A percentile compares a stretch with the other conserved stretches of the same genome.
Conservation (phyloP, 208 protist species). For the Giardia duodenalis region DNA sequence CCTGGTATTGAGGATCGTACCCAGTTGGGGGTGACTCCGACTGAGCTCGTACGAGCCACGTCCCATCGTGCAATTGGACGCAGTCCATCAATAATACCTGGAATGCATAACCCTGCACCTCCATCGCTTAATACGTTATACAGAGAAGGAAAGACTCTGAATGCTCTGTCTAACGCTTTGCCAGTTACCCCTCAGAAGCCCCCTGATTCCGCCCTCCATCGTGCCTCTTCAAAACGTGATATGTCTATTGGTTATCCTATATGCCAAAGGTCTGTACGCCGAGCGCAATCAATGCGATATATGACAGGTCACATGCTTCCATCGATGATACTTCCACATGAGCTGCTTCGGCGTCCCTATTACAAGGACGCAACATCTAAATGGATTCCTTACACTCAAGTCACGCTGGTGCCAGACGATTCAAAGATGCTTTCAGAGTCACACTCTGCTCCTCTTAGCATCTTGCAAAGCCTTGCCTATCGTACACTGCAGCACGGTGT, state of each 20-base stretch:
- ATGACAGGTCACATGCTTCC: not conserved
- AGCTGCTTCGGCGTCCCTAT: not conserved
- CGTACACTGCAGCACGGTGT: too few species aligned
- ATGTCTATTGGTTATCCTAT: not conserved
- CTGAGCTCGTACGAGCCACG: too few species aligned
- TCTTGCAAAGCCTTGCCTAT: too few species aligned
- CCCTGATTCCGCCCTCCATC: not conserved
- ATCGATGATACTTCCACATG: not conserved
- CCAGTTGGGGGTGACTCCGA: too few species aligned
- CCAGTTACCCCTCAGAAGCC: not conserved
- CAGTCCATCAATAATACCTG: too few species aligned
- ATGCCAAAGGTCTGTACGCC: not conserved
- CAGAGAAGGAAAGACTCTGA: not conserved
- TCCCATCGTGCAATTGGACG: too few species aligned
- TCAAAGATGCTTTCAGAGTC: too few species aligned
- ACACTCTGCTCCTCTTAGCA: too few species aligned
- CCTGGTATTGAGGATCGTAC: too few species aligned
- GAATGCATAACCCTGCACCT: too few species aligned
- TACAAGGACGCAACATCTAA: not conserved
- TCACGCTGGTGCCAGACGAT: too few species aligned
- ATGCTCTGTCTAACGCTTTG: not conserved
- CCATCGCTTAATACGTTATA: not conserved
- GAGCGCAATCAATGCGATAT: too few species aligned
- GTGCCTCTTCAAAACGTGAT: not conserved
- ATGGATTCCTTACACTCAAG: constrained; percentile 4